Percentiles rank a stretch among this genome's conserved stretches.
phyloP scores from a whole-genome alignment of 2,329 filamentous ascomycete genomes.

The Colletotrichum tropicale region DNA sequence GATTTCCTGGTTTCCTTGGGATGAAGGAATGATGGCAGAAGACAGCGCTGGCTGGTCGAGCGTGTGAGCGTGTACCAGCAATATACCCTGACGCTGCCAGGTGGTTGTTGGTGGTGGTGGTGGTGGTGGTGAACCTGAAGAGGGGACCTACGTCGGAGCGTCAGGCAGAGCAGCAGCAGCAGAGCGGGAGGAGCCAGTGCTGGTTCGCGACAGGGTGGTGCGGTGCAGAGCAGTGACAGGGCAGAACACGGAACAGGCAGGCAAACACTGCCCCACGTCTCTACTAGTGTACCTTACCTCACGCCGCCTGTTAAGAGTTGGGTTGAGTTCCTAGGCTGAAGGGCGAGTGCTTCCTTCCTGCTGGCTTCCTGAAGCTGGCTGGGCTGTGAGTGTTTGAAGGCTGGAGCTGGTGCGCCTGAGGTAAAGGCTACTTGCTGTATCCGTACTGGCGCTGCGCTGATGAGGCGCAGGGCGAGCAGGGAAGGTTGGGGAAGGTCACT shows the following conservation, averaged over 20 bases:
- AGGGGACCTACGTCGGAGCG: background rate
- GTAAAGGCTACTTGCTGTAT: background rate
- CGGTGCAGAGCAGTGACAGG: background rate
- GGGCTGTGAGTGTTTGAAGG: background rate
- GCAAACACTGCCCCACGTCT: slow-evolving; percentile 9
- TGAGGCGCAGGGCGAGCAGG: slow-evolving; percentile 3
- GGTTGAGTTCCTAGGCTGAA: background rate
- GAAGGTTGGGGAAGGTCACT: background rate
- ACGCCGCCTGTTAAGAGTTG: background rate
- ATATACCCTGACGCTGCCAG: background rate
- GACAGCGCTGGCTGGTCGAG: slow-evolving; percentile 7
- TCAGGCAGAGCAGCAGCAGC: background rate
- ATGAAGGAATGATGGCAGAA: slow-evolving; percentile 14
- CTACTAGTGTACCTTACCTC: background rate
- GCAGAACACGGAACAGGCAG: background rate
- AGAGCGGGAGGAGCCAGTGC: background rate
- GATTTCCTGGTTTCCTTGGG: background rate
- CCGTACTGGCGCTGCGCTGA: background rate
- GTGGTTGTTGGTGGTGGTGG: background rate
- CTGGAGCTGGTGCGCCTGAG: background rate
- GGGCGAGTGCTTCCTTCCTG: background rate
- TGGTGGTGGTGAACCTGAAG: background rate
- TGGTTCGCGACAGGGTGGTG: background rate
- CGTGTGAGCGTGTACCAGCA: background rate
- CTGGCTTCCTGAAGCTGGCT: background rate